A percentile compares a stretch with the other conserved stretches of the same genome.
Conservation (phyloP, 2,329 filamentous ascomycete species). For the Sclerotinia borealis region DNA sequence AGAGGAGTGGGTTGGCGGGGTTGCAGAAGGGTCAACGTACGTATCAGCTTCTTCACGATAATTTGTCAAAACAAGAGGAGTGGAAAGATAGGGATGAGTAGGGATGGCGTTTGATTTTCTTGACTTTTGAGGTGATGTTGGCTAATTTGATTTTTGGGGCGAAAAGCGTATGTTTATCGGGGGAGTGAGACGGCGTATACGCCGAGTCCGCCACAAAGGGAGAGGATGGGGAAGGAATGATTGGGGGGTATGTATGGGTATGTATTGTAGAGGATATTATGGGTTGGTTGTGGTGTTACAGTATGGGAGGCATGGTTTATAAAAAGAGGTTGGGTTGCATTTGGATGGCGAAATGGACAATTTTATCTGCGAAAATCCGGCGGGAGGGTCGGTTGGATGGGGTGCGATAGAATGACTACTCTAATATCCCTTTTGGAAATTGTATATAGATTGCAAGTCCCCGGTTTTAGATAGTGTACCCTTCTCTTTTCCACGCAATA, state of each 20-base stretch:
- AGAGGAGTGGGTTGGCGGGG: conserved; percentile 38
- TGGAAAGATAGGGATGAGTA: neutral
- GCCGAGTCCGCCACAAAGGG: conserved; percentile 5
- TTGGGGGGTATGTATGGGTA: neutral
- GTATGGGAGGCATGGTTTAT: neutral
- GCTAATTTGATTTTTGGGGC: neutral
- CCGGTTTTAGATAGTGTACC: neutral
- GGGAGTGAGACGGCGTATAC: conserved; percentile 6
- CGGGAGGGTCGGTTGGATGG: neutral
- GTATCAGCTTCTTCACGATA: conserved; percentile 14
- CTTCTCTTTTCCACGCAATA: neutral
- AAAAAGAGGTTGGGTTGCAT: neutral
- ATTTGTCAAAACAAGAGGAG: neutral
- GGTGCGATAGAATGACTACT: no score
- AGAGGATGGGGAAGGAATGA: neutral
- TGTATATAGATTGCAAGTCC: neutral
- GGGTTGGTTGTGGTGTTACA: neutral
- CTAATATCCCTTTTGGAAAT: neutral
- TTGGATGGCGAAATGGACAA: neutral
- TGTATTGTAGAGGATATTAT: neutral
- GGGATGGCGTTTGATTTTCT: neutral
- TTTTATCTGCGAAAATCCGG: neutral
- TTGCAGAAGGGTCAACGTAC: conserved; percentile 30
- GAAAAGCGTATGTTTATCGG: conserved; percentile 13
- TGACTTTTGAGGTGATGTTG: neutral